Percentiles rank a stretch among this genome's conserved stretches.
Evolutionary conservation across 768 basidiomycete genomes (phyloP).

Genomic region (Kwoniella pini): DNA sequence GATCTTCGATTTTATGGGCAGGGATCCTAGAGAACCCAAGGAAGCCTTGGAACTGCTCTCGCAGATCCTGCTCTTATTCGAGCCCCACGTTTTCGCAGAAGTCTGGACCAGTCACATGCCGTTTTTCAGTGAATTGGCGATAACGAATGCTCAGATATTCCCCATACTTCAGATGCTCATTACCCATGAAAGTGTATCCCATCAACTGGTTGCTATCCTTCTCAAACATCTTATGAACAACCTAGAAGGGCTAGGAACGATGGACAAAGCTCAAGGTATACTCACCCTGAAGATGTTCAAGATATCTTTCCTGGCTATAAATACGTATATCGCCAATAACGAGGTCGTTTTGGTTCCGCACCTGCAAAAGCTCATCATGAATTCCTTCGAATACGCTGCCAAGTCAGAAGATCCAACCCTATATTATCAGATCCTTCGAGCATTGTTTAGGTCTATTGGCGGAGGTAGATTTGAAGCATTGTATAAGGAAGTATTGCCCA

Average conservation of each 20-base stretch:
- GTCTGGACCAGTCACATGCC: slow-evolving; percentile 92
- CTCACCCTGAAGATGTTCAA: slow-evolving; percentile 91
- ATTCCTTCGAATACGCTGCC: slow-evolving; percentile 90
- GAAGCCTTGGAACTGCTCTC: slow-evolving; percentile 83
- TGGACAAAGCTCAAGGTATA: slow-evolving; percentile 75
- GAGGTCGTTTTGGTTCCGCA: slow-evolving; percentile 93
- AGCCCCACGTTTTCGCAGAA: slow-evolving; percentile 90
- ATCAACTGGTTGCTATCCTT: slow-evolving; percentile 80
- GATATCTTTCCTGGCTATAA: slow-evolving; percentile 88
- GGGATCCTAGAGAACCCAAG: slow-evolving; percentile 62
- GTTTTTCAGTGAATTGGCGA: slow-evolving; percentile 78
- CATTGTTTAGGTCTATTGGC: slow-evolving; percentile 73
- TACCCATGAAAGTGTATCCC: slow-evolving; percentile 71
- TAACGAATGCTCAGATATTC: slow-evolving; percentile 74
- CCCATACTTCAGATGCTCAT: slow-evolving; percentile 84
- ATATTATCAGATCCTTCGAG: slow-evolving; percentile 88
- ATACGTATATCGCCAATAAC: slow-evolving; percentile 69
- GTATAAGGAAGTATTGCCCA: slow-evolving; percentile 93
- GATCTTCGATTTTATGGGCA: slow-evolving; percentile 62
- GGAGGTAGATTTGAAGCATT: slow-evolving; percentile 90
- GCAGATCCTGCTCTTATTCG: slow-evolving; percentile 74
- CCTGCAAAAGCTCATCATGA: slow-evolving; percentile 89
- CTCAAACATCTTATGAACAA: slow-evolving; percentile 80
- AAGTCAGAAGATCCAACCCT: slow-evolving; percentile 87
- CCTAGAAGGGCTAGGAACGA: slow-evolving; percentile 72